Conservation (phyloP, 2,329 filamentous ascomycete species). For the Aspergillus fijiensis region DNA sequence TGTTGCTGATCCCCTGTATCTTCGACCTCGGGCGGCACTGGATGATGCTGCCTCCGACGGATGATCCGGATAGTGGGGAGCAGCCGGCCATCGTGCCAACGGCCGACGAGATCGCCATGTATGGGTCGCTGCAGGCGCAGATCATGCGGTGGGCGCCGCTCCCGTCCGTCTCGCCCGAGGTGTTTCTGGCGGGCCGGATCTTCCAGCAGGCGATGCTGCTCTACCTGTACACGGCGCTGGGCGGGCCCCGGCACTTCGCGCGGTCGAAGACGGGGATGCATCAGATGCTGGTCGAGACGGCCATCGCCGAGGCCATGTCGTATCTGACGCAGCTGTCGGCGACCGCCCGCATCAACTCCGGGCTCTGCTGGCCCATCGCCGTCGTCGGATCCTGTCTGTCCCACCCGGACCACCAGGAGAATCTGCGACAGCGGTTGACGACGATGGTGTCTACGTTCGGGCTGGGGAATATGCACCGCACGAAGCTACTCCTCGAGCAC, state of each 20-base stretch:
- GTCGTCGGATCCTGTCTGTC: constrained; percentile 31
- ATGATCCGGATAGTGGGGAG: constrained; percentile 16
- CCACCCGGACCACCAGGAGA: constrained; percentile 20
- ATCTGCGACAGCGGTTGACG: constrained; percentile 31
- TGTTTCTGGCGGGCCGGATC: constrained; percentile 44
- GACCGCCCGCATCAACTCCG: constrained; percentile 34
- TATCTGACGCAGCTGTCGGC: constrained; percentile 27
- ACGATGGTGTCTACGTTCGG: constrained; percentile 38
- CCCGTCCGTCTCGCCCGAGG: constrained; percentile 35
- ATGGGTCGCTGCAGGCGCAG: constrained; percentile 45
- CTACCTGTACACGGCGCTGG: constrained; percentile 40
- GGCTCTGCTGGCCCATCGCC: constrained; percentile 36
- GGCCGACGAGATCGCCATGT: constrained; percentile 47
- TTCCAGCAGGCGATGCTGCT: constrained; percentile 49
- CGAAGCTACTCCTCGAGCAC: constrained; percentile 43
- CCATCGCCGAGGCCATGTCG: constrained; percentile 28
- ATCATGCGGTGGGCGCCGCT: constrained; percentile 45
- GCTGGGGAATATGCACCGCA: constrained; percentile 49
- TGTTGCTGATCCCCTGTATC: constrained; percentile 33
- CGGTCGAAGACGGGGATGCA: constrained; percentile 29
- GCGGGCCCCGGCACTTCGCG: constrained; percentile 18
- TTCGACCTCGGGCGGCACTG: constrained; percentile 38
- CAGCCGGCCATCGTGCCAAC: constrained; percentile 22
- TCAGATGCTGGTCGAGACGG: constrained; percentile 25
- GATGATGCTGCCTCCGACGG: constrained; percentile 24